These are phyloP conservation scores for Neotropicomus parvogracilis DNA, from an alignment of 1,284 basidiomycete species.

Conservation along the genomic window DNA sequence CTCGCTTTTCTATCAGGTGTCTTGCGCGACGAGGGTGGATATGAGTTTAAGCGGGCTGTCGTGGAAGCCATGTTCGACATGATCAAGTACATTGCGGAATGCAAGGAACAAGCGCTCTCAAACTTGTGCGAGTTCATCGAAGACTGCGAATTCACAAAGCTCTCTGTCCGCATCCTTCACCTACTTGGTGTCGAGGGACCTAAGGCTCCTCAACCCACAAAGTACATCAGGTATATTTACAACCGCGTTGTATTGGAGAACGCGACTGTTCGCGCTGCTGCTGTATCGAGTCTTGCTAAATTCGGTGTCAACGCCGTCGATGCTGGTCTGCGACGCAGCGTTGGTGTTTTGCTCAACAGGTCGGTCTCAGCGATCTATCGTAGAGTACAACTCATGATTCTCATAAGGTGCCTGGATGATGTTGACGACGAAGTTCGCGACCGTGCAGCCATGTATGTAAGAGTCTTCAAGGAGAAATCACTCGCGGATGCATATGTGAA, in stretches of 20 bases:
- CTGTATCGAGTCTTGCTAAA: constrained; percentile 92
- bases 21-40: constrained; percentile 95
- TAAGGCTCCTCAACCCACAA: constrained; percentile 91
- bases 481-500: constrained; percentile 87
- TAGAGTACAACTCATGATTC: constrained; percentile 8
- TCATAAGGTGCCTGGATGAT: constrained; percentile 87
- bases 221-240: constrained; percentile 99
- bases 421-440: constrained; percentile 99
- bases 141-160: constrained; percentile 99
- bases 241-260: constrained; percentile 99
- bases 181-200: constrained; percentile 95
- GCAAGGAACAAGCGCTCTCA: constrained; percentile 94
- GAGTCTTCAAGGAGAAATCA: constrained; percentile 74
- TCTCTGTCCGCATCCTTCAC: constrained; percentile 95
- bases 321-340: constrained; percentile 75
- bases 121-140: constrained; percentile 99
- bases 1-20: constrained; percentile 92
- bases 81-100: constrained; percentile 96
- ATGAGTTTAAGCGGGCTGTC: constrained; percentile 98
- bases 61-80: constrained; percentile 99
- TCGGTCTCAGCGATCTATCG: constrained; percentile 33
- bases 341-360: constrained; percentile 83
- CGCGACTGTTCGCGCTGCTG: constrained; percentile 95
- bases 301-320: constrained; percentile 92
- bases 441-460: constrained; percentile 92